Base-by-base conservation (phyloP, 2,329 filamentous ascomycete species). In the Rhytidhysteron rufulum region DNA sequence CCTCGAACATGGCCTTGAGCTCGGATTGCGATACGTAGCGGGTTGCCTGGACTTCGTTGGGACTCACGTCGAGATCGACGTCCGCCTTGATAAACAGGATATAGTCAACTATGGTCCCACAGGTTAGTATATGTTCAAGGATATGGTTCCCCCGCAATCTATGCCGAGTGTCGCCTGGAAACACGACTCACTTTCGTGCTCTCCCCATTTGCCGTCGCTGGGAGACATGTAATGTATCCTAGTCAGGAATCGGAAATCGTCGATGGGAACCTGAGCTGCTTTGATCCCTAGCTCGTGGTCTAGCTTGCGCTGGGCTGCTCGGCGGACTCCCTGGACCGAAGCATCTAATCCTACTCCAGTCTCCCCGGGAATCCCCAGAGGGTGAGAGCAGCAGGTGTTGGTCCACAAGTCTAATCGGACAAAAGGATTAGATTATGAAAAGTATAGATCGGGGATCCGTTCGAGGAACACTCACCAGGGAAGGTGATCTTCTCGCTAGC, bases 321-420 rank as follows among this genome's bases (percentile, higher is more conserved):
- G 82, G 75, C 95, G 95, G 53, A 90, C 93, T 20, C 93, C 93
- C 53, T 80, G 74, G 42, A 97, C 74, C 4, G 90, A 86, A 50
- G 88, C 86, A 36, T 83, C 77, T 31, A 98, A 75, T 51, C 85
- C 85, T 22, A 82, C 79, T 48, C 93, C 93, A 19, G 88, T 95
- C 79, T 98, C 93, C 50, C 85, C 85, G 7, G 93, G 86, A 51
- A 96, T 86, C 40, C 88, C 87, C 45, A 98, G 78, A 4, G 93
- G 93, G 69, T 98, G 93, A 29, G 93, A 98, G 76, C 93, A 98
- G 78, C 93, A 98, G 22, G 93, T 98, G 72, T 98, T 98, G 49
- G 93, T 98, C 93, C 93, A 98, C 85, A 96, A 90, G 65, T 95
- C 88, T 37, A 19, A 2, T 10, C 10, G 13, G 19, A n/a, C n/a